Percentiles rank a stretch among this genome's conserved stretches.
Evolutionary conservation across 2,329 filamentous ascomycete species (phyloP).

Genomic region (Lasiodiplodia hormozganensis): DNA sequence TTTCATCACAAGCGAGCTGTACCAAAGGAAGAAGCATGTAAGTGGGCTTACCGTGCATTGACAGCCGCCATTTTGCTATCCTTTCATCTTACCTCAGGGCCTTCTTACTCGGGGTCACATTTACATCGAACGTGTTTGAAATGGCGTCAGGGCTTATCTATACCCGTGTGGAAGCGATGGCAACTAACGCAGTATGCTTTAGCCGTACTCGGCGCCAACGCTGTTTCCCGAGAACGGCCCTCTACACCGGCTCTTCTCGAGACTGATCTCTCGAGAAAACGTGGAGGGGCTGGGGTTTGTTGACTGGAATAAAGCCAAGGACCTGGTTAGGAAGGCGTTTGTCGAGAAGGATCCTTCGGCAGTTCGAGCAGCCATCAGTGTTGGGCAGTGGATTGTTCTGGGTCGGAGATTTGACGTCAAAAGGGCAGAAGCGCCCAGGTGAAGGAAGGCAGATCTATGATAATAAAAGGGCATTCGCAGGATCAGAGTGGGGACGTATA

Average conservation of each 20-base stretch:
- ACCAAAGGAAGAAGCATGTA: conserved; percentile 56
- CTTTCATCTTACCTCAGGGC: no score
- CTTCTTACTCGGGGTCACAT: neutral
- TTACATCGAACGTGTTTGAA: neutral
- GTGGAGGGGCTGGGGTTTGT: conserved; percentile 41
- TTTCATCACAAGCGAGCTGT: conserved; percentile 61
- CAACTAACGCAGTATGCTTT: neutral
- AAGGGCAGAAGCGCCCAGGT: conserved; percentile 29
- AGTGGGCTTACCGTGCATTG: neutral
- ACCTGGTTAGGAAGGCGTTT: conserved; percentile 31
- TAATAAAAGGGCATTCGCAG: conserved; percentile 8
- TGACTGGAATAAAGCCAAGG: conserved; percentile 40
- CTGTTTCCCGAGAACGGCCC: conserved; percentile 52
- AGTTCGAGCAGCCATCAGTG: conserved; percentile 48
- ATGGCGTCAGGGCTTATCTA: neutral
- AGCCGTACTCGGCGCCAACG: conserved; percentile 56
- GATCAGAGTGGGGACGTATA: neutral
- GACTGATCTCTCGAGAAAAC: conserved; percentile 39
- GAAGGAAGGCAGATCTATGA: conserved; percentile 13
- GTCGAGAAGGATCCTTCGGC: conserved; percentile 38
- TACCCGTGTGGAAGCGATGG: neutral
- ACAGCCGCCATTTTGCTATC: neutral
- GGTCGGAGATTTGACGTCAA: conserved; percentile 52
- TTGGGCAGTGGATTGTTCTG: conserved; percentile 56
- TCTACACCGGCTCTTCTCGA: conserved; percentile 46